Evolutionary conservation across 352 stramenopile genomes (phyloP), one percentile per base, ranked within the genome.

Genomic region (Pelagophyceae sp.): DNA sequence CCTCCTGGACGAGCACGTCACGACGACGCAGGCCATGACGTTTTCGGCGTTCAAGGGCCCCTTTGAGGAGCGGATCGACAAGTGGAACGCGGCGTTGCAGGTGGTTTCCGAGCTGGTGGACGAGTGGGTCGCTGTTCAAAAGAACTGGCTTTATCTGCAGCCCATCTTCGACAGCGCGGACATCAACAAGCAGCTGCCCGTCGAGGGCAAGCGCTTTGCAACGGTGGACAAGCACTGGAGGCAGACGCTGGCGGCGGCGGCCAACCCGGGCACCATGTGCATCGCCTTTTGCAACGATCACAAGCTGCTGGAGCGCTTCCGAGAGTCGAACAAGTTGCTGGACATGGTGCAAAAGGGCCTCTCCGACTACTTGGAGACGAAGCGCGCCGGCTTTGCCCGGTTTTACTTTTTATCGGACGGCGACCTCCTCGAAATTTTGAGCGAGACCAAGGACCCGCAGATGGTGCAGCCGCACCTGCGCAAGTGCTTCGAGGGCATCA

Each of bases 391-490:
- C 0, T 97, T 97, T 75, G 65, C 90, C 72, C 89, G 93, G 0
- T 97, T 98, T 75, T 97, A 97, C 84, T 97, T 97, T 78, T 79
- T 97, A 23, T 96, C 91, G 33, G 97, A 97, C 80, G 92, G 97
- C 77, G 93, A 97, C 76, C 80, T 97, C 31, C 84, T 97, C 0
- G 95, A 94, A 29, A 97, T 98, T 79, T 82, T 98, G 1, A 96
- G 90, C 5, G 92, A 97, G 81, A 96, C 90, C 40, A 98, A 98
- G 76, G 94, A 98, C 78, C 92, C 95, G 0, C 90, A 93, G 54
- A 78, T 94, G n/a, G 93, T 97, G 31, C 93, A 97, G 79, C 91
- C 91, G 19, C 93, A 98, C 74, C 74, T 98, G 32, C 95, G 96
- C 64, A 97, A 97, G 80, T 97, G 93, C 80, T 78, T 78, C 75